A percentile compares a stretch with the other conserved stretches of the same genome.
These are phyloP conservation scores for Vitis amurensis DNA, from an alignment of 164 flowering plant species.

Conservation along the genomic window DNA sequence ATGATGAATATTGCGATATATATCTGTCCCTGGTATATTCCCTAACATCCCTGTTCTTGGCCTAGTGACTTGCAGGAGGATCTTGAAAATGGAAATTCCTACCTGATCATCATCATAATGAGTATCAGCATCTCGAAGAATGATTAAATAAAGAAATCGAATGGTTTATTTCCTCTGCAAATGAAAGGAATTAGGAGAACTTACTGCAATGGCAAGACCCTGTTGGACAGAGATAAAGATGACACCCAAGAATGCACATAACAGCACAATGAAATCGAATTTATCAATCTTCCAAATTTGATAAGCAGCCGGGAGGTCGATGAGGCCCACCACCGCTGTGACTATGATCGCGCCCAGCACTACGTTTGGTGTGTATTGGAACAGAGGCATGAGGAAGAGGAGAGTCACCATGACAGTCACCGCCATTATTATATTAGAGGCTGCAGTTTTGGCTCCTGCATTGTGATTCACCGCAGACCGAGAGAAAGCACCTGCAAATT, in stretches of 20 bases:
- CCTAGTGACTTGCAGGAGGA: conserved; percentile 76
- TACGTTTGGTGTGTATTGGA: conserved; percentile 87
- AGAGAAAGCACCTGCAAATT: conserved; percentile 74
- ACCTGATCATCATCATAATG: conserved; percentile 43
- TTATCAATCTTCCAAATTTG: conserved; percentile 83
- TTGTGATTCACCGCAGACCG: conserved; percentile 92
- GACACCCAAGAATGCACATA: conserved; percentile 82
- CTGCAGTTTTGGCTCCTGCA: conserved; percentile 86
- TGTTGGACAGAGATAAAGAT: conserved; percentile 74
- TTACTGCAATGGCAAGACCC: conserved; percentile 85
- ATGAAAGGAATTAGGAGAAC: conserved; percentile 4
- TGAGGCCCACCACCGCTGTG: conserved; percentile 82
- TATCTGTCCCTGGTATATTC: conserved; percentile 69
- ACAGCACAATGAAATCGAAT: conserved; percentile 68
- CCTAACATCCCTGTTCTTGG: conserved; percentile 76
- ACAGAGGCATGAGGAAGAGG: conserved; percentile 88
- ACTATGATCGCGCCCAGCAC: conserved; percentile 83
- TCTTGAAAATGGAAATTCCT: conserved; percentile 76
- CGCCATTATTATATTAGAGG: conserved; percentile 89
- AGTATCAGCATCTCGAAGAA: not conserved
- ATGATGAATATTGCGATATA: conserved; percentile 62
- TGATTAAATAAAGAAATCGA: no score
- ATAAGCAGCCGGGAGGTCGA: conserved; percentile 73
- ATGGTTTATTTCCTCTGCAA: no score
- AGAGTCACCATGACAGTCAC: conserved; percentile 83